These are phyloP conservation scores for Scortechinia acanthostroma DNA, from an alignment of 2,329 filamentous ascomycete species.

Conservation along the genomic window DNA sequence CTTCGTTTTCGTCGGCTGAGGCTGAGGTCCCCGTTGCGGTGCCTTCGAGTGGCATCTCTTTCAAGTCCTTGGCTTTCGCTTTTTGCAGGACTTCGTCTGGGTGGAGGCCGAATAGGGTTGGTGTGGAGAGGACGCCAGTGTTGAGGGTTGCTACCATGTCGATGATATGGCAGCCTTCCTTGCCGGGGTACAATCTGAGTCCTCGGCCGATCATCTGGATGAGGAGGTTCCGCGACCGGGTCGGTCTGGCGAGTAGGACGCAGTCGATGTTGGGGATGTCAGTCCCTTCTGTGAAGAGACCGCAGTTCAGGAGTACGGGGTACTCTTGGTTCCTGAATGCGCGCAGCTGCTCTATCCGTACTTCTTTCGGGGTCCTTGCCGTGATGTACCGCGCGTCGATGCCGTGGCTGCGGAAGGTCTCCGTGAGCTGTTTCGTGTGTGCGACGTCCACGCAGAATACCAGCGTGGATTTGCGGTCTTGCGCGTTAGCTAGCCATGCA, in stretches of 20 bases:
- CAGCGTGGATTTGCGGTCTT: slow-evolving; percentile 72
- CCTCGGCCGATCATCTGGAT: slow-evolving; percentile 97
- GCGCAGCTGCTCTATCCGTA: slow-evolving; percentile 64
- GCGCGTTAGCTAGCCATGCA: slow-evolving; percentile 75
- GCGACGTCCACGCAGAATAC: slow-evolving; percentile 89
- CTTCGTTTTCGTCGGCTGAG: neutral
- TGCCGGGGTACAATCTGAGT: slow-evolving; percentile 74
- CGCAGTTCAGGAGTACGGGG: slow-evolving; percentile 86
- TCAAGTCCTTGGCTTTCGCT: slow-evolving; percentile 34
- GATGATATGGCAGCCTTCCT: slow-evolving; percentile 86
- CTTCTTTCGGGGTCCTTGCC: slow-evolving; percentile 64
- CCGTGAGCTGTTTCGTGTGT: slow-evolving; percentile 71
- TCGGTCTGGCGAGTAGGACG: slow-evolving; percentile 78
- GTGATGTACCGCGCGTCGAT: slow-evolving; percentile 85
- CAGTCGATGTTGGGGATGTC: slow-evolving; percentile 98
- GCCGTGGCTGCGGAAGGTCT: slow-evolving; percentile 69
- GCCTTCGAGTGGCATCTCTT: slow-evolving; percentile 4
- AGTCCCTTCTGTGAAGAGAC: slow-evolving; percentile 93
- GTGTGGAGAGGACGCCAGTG: slow-evolving; percentile 51
- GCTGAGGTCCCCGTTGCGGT: no score
- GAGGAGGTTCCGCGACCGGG: slow-evolving; percentile 83
- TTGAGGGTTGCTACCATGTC: slow-evolving; percentile 86
- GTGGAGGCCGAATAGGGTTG: slow-evolving; percentile 61
- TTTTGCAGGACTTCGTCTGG: slow-evolving; percentile 48
- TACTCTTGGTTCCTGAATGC: slow-evolving; percentile 72